Evolutionary conservation across 306 rosid species (phyloP).

Genomic region (Quillaja saponaria): DNA sequence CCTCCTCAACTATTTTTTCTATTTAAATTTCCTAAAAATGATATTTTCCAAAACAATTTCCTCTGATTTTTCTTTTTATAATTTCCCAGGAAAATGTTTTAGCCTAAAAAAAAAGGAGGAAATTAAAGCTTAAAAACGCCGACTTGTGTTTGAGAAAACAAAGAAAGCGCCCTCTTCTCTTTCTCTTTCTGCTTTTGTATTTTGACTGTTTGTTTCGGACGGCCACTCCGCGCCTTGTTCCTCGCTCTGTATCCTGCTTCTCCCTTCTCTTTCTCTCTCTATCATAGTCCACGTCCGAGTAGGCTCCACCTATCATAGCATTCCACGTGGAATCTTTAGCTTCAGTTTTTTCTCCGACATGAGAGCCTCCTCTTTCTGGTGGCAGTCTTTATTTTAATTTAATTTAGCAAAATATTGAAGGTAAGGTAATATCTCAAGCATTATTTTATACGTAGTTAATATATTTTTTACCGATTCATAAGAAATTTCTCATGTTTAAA

Average conservation of each 20-base stretch:
- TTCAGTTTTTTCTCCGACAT: slow-evolving; percentile 60
- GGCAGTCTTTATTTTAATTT: no score
- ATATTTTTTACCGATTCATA: no score
- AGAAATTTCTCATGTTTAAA: no score
- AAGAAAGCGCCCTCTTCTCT: slow-evolving; percentile 12
- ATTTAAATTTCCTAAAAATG: background rate
- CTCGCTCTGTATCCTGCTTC: slow-evolving; percentile 38
- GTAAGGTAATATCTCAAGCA: no score
- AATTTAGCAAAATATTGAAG: no score
- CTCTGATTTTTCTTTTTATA: slow-evolving; percentile 28
- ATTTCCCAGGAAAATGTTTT: slow-evolving; percentile 43
- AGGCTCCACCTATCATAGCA: slow-evolving; percentile 52
- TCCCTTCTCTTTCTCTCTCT: background rate
- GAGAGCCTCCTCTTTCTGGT: slow-evolving; percentile 45
- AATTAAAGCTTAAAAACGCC: slow-evolving; percentile 11
- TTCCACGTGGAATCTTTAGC: slow-evolving; percentile 77
- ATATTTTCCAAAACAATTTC: slow-evolving; percentile 6
- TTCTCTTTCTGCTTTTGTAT: slow-evolving; percentile 16
- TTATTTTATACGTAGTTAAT: no score
- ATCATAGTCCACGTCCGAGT: slow-evolving; percentile 57
- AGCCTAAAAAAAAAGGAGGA: slow-evolving; percentile 46
- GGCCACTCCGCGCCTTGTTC: slow-evolving; percentile 60
- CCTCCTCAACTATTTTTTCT: background rate
- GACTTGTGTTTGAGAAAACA: background rate
- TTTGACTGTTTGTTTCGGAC: slow-evolving; percentile 37